These are phyloP conservation scores for Lepidium campestre DNA, from an alignment of 441 rosid genomes.

Conservation along the genomic window DNA sequence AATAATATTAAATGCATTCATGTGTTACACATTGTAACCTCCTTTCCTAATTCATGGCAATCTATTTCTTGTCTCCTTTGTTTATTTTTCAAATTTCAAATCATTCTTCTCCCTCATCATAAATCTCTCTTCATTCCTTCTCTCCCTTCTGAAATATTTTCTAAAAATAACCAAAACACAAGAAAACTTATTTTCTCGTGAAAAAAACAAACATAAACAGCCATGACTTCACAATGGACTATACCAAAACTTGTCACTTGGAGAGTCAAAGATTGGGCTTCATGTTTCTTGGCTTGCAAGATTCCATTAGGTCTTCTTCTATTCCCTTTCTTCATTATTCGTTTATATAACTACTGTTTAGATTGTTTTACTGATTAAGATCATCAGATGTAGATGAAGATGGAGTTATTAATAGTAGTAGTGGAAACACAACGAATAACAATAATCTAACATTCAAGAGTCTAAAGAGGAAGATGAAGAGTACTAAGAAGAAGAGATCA, in stretches of 20 bases:
- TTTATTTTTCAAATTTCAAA: slow-evolving; percentile 26
- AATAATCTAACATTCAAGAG: slow-evolving; percentile 17
- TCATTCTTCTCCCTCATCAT: slow-evolving; percentile 22
- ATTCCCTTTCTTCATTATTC: too few relatives aligned
- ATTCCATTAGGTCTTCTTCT: slow-evolving; percentile 35
- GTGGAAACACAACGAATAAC: slow-evolving; percentile 20
- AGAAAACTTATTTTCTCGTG: slow-evolving; percentile 1
- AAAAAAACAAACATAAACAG: neutral
- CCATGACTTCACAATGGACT: slow-evolving; percentile 46
- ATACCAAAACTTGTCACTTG: slow-evolving; percentile 47
- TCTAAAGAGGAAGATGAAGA: slow-evolving; percentile 21
- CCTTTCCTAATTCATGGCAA: slow-evolving; percentile 24
- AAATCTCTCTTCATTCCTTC: neutral
- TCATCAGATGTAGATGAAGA: slow-evolving; percentile 37
- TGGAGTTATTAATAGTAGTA: slow-evolving; percentile 3
- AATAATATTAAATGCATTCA: slow-evolving; percentile 33
- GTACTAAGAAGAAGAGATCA: slow-evolving; percentile 24
- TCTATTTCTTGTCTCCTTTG: neutral
- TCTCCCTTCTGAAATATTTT: neutral
- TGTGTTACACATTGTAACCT: slow-evolving; percentile 31
- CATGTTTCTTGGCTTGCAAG: slow-evolving; percentile 60
- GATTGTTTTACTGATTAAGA: neutral
- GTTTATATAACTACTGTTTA: too few relatives aligned
- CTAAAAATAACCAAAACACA: neutral
- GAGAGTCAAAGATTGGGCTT: slow-evolving; percentile 54